These are phyloP conservation scores for Micractinium sp. DNA, from an alignment of 139 green algal species.

Conservation along the genomic window DNA sequence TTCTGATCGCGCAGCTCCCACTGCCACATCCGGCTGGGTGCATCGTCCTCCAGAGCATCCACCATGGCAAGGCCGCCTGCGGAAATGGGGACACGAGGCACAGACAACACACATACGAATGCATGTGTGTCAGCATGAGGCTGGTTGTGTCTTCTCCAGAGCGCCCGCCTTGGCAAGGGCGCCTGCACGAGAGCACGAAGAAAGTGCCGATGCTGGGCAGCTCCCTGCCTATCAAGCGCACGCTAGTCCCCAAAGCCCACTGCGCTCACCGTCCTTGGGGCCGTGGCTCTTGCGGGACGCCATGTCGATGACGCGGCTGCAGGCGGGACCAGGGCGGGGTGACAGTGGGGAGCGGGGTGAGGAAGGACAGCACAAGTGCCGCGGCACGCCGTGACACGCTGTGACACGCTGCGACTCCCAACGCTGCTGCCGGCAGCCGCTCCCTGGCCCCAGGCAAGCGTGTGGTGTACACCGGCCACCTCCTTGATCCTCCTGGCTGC, in stretches of 20 bases:
- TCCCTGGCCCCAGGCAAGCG: neutral
- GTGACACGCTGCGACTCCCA: neutral
- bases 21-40: slow-evolving; percentile 60
- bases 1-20: slow-evolving; percentile 73
- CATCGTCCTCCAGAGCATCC: slow-evolving; percentile 60
- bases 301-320: slow-evolving; percentile 68
- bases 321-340: neutral
- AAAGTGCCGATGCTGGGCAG: no score
- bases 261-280: slow-evolving; percentile 58
- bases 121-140: no score
- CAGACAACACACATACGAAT: neutral
- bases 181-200: no score
- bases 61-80: slow-evolving; percentile 16
- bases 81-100: no score
- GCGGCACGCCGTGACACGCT: neutral
- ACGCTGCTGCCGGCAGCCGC: neutral
- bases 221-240: no score
- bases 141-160: no score
- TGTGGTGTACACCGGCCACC: neutral
- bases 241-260: no score
- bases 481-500: neutral
- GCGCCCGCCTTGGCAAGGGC: no score
- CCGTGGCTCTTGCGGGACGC: slow-evolving; percentile 67
- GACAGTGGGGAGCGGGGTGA: no score
- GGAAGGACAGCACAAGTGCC: neutral